These are phyloP conservation scores for Vitis hybrid DNA, from an alignment of 177 flowering plant species.

Conservation along the genomic window DNA sequence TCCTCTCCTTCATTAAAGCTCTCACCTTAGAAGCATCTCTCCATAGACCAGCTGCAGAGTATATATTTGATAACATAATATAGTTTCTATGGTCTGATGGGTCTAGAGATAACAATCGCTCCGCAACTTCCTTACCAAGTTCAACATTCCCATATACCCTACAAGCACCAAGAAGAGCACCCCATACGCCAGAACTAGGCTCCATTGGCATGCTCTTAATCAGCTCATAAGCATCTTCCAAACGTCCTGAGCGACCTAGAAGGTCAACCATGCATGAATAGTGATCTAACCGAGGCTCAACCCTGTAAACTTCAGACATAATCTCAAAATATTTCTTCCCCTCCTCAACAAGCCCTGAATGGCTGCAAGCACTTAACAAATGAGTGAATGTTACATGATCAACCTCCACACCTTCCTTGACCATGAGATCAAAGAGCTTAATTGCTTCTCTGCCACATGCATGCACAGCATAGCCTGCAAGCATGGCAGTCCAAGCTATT, in stretches of 20 bases:
- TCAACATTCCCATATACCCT: constrained; percentile 30
- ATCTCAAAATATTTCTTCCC: constrained; percentile 24
- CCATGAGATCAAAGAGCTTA: constrained; percentile 29
- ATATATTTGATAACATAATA: constrained; percentile 43
- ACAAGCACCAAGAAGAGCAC: constrained; percentile 47
- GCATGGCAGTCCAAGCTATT: constrained; percentile 47
- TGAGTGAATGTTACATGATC: constrained; percentile 43
- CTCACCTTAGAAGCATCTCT: constrained; percentile 37
- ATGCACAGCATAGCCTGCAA: constrained; percentile 36
- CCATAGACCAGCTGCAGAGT: constrained; percentile 43
- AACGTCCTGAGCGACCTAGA: constrained; percentile 31
- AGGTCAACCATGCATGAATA: constrained; percentile 47
- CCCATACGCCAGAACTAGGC: constrained; percentile 43
- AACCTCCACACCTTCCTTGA: constrained; percentile 21
- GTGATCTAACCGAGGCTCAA: constrained; percentile 33
- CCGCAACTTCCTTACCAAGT: constrained; percentile 39
- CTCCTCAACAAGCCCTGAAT: constrained; percentile 35
- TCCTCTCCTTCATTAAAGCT: constrained; percentile 36
- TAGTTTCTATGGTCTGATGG: constrained; percentile 44
- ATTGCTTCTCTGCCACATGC: constrained; percentile 33
- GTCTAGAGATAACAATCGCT: constrained; percentile 29
- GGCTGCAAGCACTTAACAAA: constrained; percentile 38
- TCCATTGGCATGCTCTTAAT: constrained; percentile 34
- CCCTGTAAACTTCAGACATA: constrained; percentile 27
- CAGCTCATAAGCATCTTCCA: constrained; percentile 28